Evolutionary conservation across 331 rosid genomes (phyloP).

Genomic region (Stylosanthes scabra): DNA sequence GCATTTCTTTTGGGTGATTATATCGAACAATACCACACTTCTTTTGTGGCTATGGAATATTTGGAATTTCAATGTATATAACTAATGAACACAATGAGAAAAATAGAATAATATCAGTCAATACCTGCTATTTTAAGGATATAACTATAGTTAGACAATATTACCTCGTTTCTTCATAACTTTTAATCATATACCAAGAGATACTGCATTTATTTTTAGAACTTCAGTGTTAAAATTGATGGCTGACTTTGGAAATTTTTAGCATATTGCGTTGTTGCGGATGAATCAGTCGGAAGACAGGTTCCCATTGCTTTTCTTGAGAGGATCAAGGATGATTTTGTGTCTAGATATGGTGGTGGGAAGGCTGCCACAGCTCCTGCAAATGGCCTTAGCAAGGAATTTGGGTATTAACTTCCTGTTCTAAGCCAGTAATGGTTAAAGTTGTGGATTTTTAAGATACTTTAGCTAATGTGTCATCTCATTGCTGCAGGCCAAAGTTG

Average conservation of each 20-base stretch:
- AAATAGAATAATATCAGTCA: neutral
- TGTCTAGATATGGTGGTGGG: constrained; percentile 81
- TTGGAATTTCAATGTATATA: neutral
- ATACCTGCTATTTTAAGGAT: constrained; percentile 9
- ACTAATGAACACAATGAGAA: neutral
- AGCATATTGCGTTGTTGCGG: constrained; percentile 93
- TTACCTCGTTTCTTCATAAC: neutral
- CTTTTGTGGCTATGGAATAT: neutral
- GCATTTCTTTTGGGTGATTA: too few relatives aligned
- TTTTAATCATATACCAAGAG: neutral
- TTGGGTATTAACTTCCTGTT: constrained; percentile 66
- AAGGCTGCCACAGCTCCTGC: constrained; percentile 90
- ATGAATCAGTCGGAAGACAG: constrained; percentile 89
- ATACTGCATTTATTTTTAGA: constrained; percentile 15
- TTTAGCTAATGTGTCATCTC: constrained; percentile 27
- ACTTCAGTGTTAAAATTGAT: constrained; percentile 15
- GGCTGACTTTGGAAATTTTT: constrained; percentile 46
- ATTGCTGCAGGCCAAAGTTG: constrained; percentile 71
- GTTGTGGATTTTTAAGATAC: constrained; percentile 8
- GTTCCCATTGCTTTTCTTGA: constrained; percentile 91
- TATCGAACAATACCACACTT: too few relatives aligned
- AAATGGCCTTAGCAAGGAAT: constrained; percentile 89
- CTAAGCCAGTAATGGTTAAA: constrained; percentile 12
- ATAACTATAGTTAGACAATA: neutral
- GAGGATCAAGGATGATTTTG: constrained; percentile 90